Evolutionary conservation across 2,329 filamentous ascomycete genomes (phyloP), one percentile per base, ranked within the genome.

Genomic region (Ascochyta fabae): DNA sequence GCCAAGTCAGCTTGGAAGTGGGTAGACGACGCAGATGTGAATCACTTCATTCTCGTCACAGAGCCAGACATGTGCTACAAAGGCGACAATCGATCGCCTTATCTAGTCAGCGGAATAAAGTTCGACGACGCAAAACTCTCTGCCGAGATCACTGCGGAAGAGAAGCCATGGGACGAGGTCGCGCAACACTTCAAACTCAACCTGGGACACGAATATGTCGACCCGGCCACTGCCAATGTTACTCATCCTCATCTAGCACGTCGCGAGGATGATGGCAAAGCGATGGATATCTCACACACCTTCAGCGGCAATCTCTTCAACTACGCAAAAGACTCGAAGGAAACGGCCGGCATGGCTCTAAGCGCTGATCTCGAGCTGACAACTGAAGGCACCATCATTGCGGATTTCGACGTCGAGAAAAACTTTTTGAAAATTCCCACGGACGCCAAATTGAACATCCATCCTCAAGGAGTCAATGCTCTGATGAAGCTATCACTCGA

Each of bases 81-180:
- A 19, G 66, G 66, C 24, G 64, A 68, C 26, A 53, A 67, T 26
- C 60, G 66, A n/a, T 62, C 64, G 6, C 64, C 66, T 0, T 68
- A 66, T 24, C 58, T 66, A 6, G 66, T 68, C 51, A 54, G 51
- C 12, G 49, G 48, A 23, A 63, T 68, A 34, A 55, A 51, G 10
- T 68, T 68, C 36, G 59, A 68, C 24, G 55, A 60, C 4, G 40
- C 45, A 8, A 64, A 55, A 7, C 49, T 65, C 12, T 57, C 36
- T 26, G 65, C 63, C 3, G 59, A 52, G 13, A 48, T 68, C 15
- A 53, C 43, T 16, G 63, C 63, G 1, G 54, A 59, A 24, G 65
- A 68, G 47, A 60, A 58, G 33, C 40, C 46, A 29, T 68, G 65
- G 65, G 31, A 53, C n/a, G 58, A 65, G 12, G 46, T 68, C 13